phyloP scores from a whole-genome alignment of 2,329 filamentous ascomycete species.

The Acrodontium crateriforme region DNA sequence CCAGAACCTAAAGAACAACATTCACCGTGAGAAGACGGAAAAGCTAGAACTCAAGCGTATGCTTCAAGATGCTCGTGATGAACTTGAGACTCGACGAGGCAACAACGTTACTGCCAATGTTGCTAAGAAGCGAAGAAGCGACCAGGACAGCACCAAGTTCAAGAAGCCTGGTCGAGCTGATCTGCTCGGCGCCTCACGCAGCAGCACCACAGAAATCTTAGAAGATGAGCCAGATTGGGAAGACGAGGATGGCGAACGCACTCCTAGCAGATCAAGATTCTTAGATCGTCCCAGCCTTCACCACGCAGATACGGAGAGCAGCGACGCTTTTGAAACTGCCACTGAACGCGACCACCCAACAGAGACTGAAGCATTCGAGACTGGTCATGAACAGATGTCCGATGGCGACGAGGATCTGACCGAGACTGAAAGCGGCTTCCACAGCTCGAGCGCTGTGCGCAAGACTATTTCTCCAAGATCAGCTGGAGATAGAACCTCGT shows the following conservation, averaged over 20 bases:
- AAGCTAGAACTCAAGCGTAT: conserved; percentile 92
- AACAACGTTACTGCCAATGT: conserved; percentile 33
- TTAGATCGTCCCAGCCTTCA: conserved; percentile 49
- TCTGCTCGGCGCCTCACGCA: conserved; percentile 60
- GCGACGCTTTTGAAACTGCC: conserved; percentile 54
- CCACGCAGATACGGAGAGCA: conserved; percentile 36
- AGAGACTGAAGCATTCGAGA: conserved; percentile 81
- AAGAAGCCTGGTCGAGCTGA: conserved; percentile 66
- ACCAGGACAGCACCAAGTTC: conserved; percentile 44
- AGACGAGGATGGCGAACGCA: conserved; percentile 52
- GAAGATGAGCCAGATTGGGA: conserved; percentile 87
- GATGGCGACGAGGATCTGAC: conserved; percentile 70
- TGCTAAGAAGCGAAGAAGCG: conserved; percentile 46
- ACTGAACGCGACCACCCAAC: conserved; percentile 64
- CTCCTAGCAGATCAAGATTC: conserved; percentile 36
- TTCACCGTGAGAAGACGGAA: conserved; percentile 96
- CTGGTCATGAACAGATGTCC: conserved; percentile 61
- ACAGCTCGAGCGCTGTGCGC: conserved; percentile 6
- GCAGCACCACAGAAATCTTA: conserved; percentile 59
- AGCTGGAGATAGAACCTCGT: conserved; percentile 49
- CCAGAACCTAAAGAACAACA: conserved; percentile 83
- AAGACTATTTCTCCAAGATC: too few species aligned
- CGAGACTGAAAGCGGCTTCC: conserved; percentile 56
- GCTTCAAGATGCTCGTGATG: conserved; percentile 87
- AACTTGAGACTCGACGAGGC: conserved; percentile 50